These are phyloP conservation scores for Cynara cardunculus DNA, from an alignment of 129 eudicot species.

Conservation along the genomic window DNA sequence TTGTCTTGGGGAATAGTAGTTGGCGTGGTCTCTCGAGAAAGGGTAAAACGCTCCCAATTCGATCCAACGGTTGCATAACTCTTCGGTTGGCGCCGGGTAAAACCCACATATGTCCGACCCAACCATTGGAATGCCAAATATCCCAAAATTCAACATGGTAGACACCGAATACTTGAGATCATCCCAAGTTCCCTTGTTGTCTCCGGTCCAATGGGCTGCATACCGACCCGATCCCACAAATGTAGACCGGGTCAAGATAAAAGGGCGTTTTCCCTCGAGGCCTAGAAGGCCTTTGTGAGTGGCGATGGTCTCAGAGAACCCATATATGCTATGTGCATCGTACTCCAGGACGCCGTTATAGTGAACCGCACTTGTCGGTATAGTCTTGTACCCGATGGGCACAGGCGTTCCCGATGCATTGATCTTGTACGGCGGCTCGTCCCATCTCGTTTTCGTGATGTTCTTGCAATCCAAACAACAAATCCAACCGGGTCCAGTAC, in stretches of 20 bases:
- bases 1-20: conserved; percentile 76
- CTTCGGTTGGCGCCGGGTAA: conserved; percentile 81
- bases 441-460: conserved; percentile 78
- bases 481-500: conserved; percentile 86
- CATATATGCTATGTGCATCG: conserved; percentile 92
- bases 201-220: conserved; percentile 99
- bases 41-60: conserved; percentile 95
- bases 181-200: conserved; percentile 85
- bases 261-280: conserved; percentile 84
- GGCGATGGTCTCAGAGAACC: conserved; percentile 69
- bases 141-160: conserved; percentile 88
- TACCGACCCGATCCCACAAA: conserved; percentile 92
- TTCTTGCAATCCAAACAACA: conserved; percentile 92
- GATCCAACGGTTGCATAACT: conserved; percentile 98
- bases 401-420: conserved; percentile 68
- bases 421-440: conserved; percentile 93
- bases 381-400: conserved; percentile 82
- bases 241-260: conserved; percentile 79
- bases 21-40: conserved; percentile 90
- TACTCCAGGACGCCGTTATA: conserved; percentile 84
- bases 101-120: conserved; percentile 98
- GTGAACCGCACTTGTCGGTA: conserved; percentile 85
- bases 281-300: conserved; percentile 73
- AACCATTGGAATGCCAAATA: conserved; percentile 94
- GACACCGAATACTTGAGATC: conserved; percentile 80